Evolutionary conservation across 2,329 filamentous ascomycete species (phyloP), one percentile per base, ranked within the genome.

Genomic region (Leptographium procerum): DNA sequence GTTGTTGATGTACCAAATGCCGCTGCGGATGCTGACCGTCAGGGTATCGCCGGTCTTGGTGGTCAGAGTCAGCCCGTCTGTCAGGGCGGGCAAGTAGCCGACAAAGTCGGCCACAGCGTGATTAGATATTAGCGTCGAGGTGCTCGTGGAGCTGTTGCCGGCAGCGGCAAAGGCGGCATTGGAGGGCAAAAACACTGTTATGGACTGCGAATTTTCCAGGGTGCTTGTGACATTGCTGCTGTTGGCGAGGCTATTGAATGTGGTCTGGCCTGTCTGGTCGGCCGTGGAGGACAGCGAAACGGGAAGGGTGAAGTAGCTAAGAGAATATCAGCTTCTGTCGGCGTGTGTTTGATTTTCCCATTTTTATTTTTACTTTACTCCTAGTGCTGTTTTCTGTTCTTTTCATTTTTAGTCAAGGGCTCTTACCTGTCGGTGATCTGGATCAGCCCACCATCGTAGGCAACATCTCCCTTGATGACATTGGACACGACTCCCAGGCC

Each of bases 401-500:
- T 13, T 14, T 16, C 14, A 14, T 11, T 13, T 40, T 4, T 16
- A 5, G n/a, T n/a, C 13, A 50, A 28, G 13, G 29, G 24, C 2
- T 43, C 31, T 9, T 62, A 66, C 65, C 60, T 59, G 40, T 66
- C 65, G 6, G 61, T 61, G 34, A 64, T 57, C 7, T 68, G 66
- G 54, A 68, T 65, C 11, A 67, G 29, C 7, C 67, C 65, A 11
- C 62, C 63, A 52, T 62, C 57, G 40, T 62, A 68, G 7, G 62
- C 57, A 34, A 66, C 66, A 36, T 68, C 64, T 11, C 53, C 62
- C 52, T 65, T 62, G 59, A 68, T 63, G 57, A 68, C 59, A 56
- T 63, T 66, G 43, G 63, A 59, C 52, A 57, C 62, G 24, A 64
- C 64, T 14, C 67, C 67, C n/a, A 68, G 58, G 11, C 67, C 67